phyloP scores from a whole-genome alignment of 225 moss, liverwort and hornwort genomes.

The Sphagnum tenellum region DNA sequence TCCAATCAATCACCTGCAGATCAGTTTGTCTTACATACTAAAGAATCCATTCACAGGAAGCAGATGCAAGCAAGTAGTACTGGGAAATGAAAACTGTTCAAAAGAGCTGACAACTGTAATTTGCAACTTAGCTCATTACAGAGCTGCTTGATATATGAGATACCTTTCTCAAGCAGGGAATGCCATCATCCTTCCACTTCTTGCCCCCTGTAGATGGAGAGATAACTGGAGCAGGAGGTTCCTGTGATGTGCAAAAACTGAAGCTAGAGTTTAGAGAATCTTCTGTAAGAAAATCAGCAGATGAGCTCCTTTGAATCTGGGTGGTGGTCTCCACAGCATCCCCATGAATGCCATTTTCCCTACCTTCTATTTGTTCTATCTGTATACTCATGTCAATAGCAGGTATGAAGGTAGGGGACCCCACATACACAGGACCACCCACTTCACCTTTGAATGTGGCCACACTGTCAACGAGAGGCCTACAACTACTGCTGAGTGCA shows the following conservation, averaged over 20 bases:
- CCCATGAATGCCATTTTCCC: conserved; percentile 23
- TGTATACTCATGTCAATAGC: conserved; percentile 16
- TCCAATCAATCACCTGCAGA: no score
- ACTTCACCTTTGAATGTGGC: conserved; percentile 16
- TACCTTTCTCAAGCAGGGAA: conserved; percentile 86
- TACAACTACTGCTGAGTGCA: no score
- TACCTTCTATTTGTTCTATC: conserved; percentile 31
- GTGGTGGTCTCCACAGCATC: conserved; percentile 13
- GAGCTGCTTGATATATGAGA: background rate
- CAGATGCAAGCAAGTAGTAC: no score
- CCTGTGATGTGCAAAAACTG: conserved; percentile 41
- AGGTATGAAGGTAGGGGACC: conserved; percentile 17
- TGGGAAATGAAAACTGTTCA: no score
- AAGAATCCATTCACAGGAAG: no score
- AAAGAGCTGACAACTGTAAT: no score
- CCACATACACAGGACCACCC: conserved; percentile 9
- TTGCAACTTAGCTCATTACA: background rate
- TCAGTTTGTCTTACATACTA: no score
- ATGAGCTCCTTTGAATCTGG: conserved; percentile 20
- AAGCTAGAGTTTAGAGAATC: conserved; percentile 23
- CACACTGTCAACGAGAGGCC: no score
- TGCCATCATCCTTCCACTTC: conserved; percentile 95
- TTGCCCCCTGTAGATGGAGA: conserved; percentile 38
- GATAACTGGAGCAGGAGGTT: conserved; percentile 15
- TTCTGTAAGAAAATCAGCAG: conserved; percentile 5